Evolutionary conservation across 495 filamentous ascomycete species (phyloP), one percentile per base, ranked within the genome.

Genomic region (Rusavskia elegans): DNA sequence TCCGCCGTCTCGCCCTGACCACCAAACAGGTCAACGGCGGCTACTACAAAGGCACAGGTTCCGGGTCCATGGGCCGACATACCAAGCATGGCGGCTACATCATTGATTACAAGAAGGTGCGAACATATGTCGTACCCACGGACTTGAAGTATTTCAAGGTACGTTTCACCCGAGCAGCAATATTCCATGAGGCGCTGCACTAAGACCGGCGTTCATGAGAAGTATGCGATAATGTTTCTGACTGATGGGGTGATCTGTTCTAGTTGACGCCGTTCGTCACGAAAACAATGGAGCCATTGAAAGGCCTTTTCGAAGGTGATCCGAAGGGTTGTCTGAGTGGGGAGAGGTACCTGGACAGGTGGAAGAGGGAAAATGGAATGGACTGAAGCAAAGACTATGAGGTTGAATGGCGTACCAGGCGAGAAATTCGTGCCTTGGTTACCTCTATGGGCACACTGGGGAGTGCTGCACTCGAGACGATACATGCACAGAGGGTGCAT

Each of bases 31-130:
- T 86, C 69, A 84, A 83, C 63, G 87, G 89, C 64, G 92, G 87
- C 48, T 98, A 81, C 77, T 97, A 97, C 79, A 97, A 97, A 73
- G 93, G 93, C 63, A 96, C 79, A 54, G 75, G 90, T 21, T 79
- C 85, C 0, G 93, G 93, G 13, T 78, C 82, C 37, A 86, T 90
- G 80, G 92, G 92, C 56, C 65, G 71, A 32, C 90, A 95, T 67
- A 89, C 86, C 19, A 87, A 85, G 64, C 76, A 82, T 66, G 89
- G 90, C 63, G 80, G 81, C 32, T 98, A 88, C 65, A 64, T 80
- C 9, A 81, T 95, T 59, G 82, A 96, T 53, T 89, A 76, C 75
- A 58, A 70, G 21, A 95, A 92, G 67, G 87, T 95, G 54, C 83
- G 92, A 62, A 94, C 87, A 14, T 98, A 94, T 66, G 82, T 85